phyloP scores from a whole-genome alignment of 2,329 filamentous ascomycete genomes.

The Leptographium procerum region DNA sequence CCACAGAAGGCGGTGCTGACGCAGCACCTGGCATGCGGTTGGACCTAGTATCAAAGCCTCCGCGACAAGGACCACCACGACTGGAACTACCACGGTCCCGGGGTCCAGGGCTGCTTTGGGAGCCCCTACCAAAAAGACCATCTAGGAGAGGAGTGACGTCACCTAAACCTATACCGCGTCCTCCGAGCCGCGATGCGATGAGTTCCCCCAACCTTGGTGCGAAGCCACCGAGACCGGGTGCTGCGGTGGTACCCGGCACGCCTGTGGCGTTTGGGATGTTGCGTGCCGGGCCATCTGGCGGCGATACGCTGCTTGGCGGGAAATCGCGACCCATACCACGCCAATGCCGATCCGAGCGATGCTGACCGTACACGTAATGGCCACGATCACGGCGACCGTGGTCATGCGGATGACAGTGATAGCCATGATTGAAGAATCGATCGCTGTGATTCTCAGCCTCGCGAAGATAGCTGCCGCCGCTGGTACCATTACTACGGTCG shows the following conservation, averaged over 20 bases:
- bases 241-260: not conserved
- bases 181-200: not conserved
- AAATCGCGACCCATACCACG: not conserved
- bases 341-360: too few species aligned
- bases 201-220: not conserved
- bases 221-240: not conserved
- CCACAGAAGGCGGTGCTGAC: slow-evolving; percentile 13
- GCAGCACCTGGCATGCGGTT: not conserved
- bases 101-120: not conserved
- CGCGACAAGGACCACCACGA: not conserved
- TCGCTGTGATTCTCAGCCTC: not conserved
- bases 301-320: not conserved
- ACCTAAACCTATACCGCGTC: not conserved
- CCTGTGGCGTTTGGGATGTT: not conserved
- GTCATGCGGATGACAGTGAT: not conserved
- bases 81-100: not conserved
- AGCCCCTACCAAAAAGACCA: slow-evolving; percentile 2
- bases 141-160: not conserved
- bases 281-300: too few species aligned
- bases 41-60: not conserved
- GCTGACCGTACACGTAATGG: not conserved
- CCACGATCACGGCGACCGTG: not conserved
- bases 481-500: not conserved
- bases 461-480: not conserved
- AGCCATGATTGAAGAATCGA: not conserved